These are phyloP conservation scores for Pyrenochaeta sp. DNA, from an alignment of 2,329 filamentous ascomycete genomes.

Conservation along the genomic window DNA sequence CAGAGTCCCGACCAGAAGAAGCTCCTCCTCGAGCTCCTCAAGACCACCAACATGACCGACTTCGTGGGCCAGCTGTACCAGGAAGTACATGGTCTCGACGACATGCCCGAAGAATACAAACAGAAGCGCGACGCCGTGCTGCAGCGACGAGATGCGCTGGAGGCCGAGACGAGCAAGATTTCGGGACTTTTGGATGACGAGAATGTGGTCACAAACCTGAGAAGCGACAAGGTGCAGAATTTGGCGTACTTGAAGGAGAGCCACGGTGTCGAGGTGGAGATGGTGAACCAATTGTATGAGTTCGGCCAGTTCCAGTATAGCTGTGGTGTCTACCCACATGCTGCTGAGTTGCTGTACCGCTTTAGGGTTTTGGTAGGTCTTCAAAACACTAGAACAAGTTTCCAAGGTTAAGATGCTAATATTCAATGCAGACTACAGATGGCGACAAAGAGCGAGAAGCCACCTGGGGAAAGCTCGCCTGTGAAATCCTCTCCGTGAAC, in stretches of 20 bases:
- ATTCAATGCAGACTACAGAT: conserved; percentile 74
- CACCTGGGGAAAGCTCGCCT: conserved; percentile 97
- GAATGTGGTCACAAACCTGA: conserved; percentile 87
- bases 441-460: conserved; percentile 96
- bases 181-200: conserved; percentile 85
- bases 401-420: conserved; percentile 13
- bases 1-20: conserved; percentile 75
- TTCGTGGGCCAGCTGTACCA: conserved; percentile 93
- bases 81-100: conserved; percentile 81
- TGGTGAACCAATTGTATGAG: conserved; percentile 95
- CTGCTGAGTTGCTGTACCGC: conserved; percentile 92
- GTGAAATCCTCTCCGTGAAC: conserved; percentile 92
- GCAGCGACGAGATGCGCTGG: conserved; percentile 80
- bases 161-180: conserved; percentile 89
- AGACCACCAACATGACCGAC: conserved; percentile 99
- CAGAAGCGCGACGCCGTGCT: conserved; percentile 91
- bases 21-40: conserved; percentile 91
- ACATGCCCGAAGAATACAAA: conserved; percentile 83
- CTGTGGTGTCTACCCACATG: conserved; percentile 90
- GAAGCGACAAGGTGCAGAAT: conserved; percentile 98
- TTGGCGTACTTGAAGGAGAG: conserved; percentile 98
- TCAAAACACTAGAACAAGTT: neutral
- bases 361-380: conserved; percentile 80
- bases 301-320: conserved; percentile 98
- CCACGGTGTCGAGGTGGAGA: conserved; percentile 91